These are phyloP conservation scores for Phytophthora syringae DNA, from an alignment of 352 stramenopile species.

Conservation along the genomic window DNA sequence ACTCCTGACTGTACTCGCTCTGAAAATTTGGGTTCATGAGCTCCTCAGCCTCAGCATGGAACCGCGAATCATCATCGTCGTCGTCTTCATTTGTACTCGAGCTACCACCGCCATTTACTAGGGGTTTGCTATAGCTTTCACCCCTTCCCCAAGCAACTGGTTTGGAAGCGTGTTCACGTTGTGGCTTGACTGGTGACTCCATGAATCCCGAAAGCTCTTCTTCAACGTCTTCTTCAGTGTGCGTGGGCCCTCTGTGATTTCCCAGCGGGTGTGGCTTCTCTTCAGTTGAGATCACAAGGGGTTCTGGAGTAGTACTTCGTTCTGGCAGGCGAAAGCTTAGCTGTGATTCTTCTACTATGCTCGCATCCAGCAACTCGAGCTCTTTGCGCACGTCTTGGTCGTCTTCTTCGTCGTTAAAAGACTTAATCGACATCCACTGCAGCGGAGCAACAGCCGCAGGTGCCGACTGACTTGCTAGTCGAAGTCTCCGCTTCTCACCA, in stretches of 20 bases:
- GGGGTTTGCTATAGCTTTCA: constrained; percentile 8
- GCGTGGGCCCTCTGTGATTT: not conserved
- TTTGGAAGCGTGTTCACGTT: constrained; percentile 14
- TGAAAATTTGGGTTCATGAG: constrained; percentile 86
- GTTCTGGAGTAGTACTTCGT: constrained; percentile 64
- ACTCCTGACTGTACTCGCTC: constrained; percentile 83
- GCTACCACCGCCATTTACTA: not conserved
- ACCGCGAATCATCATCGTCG: constrained; percentile 44
- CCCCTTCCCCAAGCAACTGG: constrained; percentile 22
- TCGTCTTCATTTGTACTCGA: constrained; percentile 30
- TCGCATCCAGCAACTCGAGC: constrained; percentile 56
- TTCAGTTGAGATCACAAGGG: constrained; percentile 36
- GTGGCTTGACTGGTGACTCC: constrained; percentile 13
- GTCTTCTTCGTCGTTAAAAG: constrained; percentile 36
- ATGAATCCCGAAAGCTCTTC: constrained; percentile 12
- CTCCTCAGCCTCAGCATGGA: constrained; percentile 65
- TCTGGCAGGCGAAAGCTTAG: constrained; percentile 60
- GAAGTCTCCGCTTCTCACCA: constrained; percentile 38
- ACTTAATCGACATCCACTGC: constrained; percentile 58
- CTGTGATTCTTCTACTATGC: constrained; percentile 54
- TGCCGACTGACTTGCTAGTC: constrained; percentile 1
- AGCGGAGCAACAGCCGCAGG: constrained; percentile 22
- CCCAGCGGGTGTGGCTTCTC: constrained; percentile 29
- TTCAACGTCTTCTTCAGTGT: constrained; percentile 6
- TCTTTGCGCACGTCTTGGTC: constrained; percentile 47